phyloP scores from a whole-genome alignment of 108 stramenopile genomes.

The Cyclostephanos invisitatus region DNA sequence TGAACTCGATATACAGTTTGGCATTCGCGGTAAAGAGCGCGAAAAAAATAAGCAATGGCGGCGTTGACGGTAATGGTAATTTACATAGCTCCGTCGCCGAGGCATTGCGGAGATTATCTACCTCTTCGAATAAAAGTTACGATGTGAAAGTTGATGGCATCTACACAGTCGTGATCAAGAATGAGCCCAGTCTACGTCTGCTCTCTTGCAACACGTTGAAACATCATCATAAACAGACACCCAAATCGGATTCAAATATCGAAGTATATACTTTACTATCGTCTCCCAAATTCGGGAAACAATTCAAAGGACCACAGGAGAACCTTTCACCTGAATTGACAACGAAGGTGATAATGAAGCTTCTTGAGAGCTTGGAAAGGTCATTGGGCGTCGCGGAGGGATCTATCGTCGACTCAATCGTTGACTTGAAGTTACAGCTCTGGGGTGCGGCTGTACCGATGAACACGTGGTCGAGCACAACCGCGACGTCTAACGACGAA shows the following conservation, averaged over 20 bases:
- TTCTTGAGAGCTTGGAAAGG: constrained; percentile 59
- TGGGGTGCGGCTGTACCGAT: constrained; percentile 91
- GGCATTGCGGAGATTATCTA: constrained; percentile 27
- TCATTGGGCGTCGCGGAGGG: constrained; percentile 34
- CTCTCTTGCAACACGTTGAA: constrained; percentile 73
- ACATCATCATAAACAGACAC: constrained; percentile 42
- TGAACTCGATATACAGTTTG: constrained; percentile 76
- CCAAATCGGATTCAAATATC: constrained; percentile 21
- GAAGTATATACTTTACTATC: constrained; percentile 84
- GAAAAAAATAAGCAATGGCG: constrained; percentile 4
- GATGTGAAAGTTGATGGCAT: constrained; percentile 23
- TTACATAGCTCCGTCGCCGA: constrained; percentile 22
- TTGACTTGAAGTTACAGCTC: constrained; percentile 72
- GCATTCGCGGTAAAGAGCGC: constrained; percentile 52
- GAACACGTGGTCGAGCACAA: constrained; percentile 59
- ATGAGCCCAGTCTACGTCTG: constrained; percentile 62
- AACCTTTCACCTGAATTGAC: constrained; percentile 65
- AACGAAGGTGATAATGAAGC: constrained; percentile 50
- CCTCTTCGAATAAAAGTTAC: constrained; percentile 22
- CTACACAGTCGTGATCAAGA: constrained; percentile 61
- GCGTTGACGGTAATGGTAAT: constrained; percentile 1
- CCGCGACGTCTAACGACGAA: neutral
- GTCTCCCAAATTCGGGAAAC: constrained; percentile 74
- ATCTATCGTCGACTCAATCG: constrained; percentile 5
- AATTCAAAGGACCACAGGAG: constrained; percentile 85